Percentiles rank a stretch among this genome's conserved stretches.
Evolutionary conservation across 352 stramenopile species (phyloP).

Genomic region (Phytophthora pistaciae): DNA sequence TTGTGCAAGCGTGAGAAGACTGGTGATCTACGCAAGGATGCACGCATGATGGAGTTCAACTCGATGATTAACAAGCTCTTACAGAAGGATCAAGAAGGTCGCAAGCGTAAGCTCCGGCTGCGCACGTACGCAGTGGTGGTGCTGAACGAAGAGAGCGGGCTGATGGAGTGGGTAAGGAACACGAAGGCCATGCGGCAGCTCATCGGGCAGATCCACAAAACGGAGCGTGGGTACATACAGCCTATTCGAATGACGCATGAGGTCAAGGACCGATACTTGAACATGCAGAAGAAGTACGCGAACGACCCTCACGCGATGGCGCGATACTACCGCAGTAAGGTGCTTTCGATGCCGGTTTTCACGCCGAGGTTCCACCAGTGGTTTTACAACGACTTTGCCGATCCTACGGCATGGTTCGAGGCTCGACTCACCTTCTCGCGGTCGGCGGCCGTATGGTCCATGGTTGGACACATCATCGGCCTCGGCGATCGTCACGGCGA

Average conservation of each 20-base stretch:
- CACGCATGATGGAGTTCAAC: conserved; percentile 99
- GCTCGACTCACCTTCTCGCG: conserved; percentile 89
- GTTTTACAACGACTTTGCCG: conserved; percentile 98
- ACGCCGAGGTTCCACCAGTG: conserved; percentile 98
- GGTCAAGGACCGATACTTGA: conserved; percentile 89
- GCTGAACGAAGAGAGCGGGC: conserved; percentile 99
- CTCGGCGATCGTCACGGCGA: conserved; percentile 97
- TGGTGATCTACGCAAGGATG: conserved; percentile 99
- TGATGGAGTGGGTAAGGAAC: conserved; percentile 99
- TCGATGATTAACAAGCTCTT: conserved; percentile 99
- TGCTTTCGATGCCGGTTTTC: conserved; percentile 81
- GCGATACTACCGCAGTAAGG: conserved; percentile 69
- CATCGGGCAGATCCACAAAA: conserved; percentile 90
- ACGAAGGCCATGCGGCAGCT: conserved; percentile 95
- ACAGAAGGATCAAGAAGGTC: conserved; percentile 87
- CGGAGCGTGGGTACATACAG: conserved; percentile 85
- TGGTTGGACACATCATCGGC: conserved; percentile 96
- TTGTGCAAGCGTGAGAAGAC: conserved; percentile 98
- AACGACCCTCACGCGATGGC: conserved; percentile 85
- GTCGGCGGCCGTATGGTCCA: conserved; percentile 96
- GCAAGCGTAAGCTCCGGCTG: conserved; percentile 94
- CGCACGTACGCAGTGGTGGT: conserved; percentile 99
- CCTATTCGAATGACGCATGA: conserved; percentile 80
- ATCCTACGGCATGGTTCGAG: conserved; percentile 98
- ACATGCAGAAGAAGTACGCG: conserved; percentile 90